Evolutionary conservation across 2,329 filamentous ascomycete genomes (phyloP).

Genomic region (Penicillium sp.): DNA sequence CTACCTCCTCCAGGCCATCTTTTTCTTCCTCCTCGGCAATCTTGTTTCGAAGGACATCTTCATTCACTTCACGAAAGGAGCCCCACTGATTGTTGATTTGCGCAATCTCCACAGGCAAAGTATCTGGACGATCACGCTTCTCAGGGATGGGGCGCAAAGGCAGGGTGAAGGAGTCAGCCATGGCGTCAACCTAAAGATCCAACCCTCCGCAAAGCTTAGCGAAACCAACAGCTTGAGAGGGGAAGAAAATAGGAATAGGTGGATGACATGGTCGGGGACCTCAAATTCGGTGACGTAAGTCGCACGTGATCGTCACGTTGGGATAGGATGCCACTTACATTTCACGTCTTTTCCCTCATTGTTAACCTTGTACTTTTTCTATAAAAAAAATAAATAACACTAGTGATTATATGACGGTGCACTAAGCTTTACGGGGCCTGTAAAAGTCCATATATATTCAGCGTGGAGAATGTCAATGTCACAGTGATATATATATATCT

Average conservation of each 20-base stretch:
- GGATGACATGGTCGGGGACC: neutral
- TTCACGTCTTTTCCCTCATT: neutral
- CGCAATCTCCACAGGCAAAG: conserved; percentile 70
- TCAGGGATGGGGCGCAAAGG: conserved; percentile 57
- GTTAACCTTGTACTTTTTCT: neutral
- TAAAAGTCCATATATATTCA: neutral
- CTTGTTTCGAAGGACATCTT: conserved; percentile 68
- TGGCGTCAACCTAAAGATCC: conserved; percentile 14
- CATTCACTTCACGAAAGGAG: conserved; percentile 76
- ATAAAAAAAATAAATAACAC: too few relatives aligned
- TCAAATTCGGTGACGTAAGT: conserved; percentile 6
- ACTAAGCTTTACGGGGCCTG: too few relatives aligned
- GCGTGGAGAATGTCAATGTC: neutral
- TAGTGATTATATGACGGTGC: neutral
- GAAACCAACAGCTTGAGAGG: neutral
- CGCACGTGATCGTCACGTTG: conserved; percentile 1
- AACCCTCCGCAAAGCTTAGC: neutral
- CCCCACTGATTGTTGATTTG: conserved; percentile 77
- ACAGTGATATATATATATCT: neutral
- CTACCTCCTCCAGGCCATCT: conserved; percentile 46
- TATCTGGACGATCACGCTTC: conserved; percentile 52
- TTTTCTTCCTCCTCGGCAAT: conserved; percentile 54
- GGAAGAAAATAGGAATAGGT: neutral
- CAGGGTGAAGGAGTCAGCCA: conserved; percentile 50
- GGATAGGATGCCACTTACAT: neutral